Evolutionary conservation across 192 early-diverging fungal species (phyloP).

Genomic region (Umbelopsis sp.): DNA sequence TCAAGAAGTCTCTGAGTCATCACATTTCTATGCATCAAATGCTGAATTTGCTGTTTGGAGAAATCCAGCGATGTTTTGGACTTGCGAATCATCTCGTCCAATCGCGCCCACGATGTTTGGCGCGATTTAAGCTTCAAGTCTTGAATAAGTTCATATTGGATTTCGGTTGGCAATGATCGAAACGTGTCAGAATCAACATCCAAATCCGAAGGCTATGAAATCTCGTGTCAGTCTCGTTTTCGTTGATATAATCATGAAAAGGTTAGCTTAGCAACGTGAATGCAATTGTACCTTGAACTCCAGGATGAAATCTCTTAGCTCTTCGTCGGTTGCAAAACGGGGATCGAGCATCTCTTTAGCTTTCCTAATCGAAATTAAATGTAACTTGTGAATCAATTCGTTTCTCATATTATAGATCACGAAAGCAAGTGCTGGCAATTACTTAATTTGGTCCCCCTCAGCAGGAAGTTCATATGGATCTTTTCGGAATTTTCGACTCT

Average conservation of each 20-base stretch:
- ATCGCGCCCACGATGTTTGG: constrained; percentile 70
- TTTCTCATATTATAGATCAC: not conserved
- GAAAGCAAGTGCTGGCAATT: not conserved
- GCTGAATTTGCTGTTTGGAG: constrained; percentile 85
- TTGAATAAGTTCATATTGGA: constrained; percentile 93
- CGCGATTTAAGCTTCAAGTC: constrained; percentile 83
- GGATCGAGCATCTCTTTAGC: constrained; percentile 43
- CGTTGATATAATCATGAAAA: not conserved
- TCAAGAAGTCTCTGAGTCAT: constrained; percentile 74
- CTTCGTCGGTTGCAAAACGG: constrained; percentile 58
- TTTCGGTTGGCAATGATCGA: constrained; percentile 70
- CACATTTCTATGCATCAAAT: constrained; percentile 80
- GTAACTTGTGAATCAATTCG: not conserved
- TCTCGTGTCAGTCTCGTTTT: constrained; percentile 23
- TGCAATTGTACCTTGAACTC: constrained; percentile 34
- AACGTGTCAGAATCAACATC: constrained; percentile 84
- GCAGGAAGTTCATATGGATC: constrained; percentile 36
- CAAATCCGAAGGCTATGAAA: constrained; percentile 47
- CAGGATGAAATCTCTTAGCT: constrained; percentile 50
- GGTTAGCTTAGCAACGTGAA: not conserved
- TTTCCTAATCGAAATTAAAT: not conserved
- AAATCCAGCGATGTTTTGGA: constrained; percentile 85
- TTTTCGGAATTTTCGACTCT: constrained; percentile 6
- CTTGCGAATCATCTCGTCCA: constrained; percentile 67
- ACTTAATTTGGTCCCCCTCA: constrained; percentile 15